These are phyloP conservation scores for Trypanosoma lewisi DNA, from an alignment of 208 protist species.

Conservation along the genomic window DNA sequence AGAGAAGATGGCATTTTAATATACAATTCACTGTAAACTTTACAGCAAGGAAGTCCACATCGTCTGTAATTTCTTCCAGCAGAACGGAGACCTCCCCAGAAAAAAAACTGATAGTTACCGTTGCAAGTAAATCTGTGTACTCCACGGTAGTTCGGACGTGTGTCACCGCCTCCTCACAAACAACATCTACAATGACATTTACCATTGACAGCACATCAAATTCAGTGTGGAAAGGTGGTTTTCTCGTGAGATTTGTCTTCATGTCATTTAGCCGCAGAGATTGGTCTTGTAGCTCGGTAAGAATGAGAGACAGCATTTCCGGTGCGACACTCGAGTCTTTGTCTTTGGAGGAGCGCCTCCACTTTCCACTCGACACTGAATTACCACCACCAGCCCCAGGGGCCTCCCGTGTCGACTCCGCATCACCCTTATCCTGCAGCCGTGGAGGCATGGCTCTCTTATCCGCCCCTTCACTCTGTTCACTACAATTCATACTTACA, in stretches of 20 bases:
- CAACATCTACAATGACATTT: constrained; percentile 7
- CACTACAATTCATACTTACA: not conserved
- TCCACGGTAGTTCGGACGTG: constrained; percentile 20
- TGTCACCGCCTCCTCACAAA: constrained; percentile 12
- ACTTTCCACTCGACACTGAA: not conserved
- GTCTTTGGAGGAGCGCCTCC: not conserved
- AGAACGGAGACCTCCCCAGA: constrained; percentile 17
- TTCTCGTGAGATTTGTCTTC: not conserved
- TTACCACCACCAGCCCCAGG: not conserved
- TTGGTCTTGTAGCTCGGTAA: constrained; percentile 18
- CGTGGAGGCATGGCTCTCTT: constrained; percentile 8
- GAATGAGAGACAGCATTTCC: constrained; percentile 11
- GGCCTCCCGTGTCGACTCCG: not conserved
- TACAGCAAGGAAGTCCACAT: constrained; percentile 17
- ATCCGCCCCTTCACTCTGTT: not conserved
- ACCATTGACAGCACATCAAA: constrained; percentile 29
- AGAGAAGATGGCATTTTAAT: constrained; percentile 13
- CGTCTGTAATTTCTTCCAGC: constrained; percentile 8
- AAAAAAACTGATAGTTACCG: constrained; percentile 17
- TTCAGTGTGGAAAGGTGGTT: constrained; percentile 4
- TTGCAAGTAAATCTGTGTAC: constrained; percentile 17
- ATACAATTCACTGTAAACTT: constrained; percentile 10
- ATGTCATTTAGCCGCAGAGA: constrained; percentile 8
- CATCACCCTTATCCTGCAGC: not conserved
- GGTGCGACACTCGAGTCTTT: not conserved